Evolutionary conservation across 225 moss, liverwort and hornwort genomes (phyloP).

Genomic region (Antitrichia curtipendula): DNA sequence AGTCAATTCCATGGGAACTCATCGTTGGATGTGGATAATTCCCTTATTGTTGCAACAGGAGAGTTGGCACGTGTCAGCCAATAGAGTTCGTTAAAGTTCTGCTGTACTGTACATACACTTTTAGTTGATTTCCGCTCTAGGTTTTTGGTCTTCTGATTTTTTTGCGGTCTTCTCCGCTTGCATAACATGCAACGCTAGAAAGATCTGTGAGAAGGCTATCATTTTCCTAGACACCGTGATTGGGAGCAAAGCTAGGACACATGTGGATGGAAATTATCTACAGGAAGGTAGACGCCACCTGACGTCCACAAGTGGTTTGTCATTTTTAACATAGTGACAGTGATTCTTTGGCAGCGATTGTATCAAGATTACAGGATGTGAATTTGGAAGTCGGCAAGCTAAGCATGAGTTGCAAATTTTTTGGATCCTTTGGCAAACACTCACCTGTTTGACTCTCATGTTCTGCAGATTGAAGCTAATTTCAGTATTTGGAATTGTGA

Average conservation of each 20-base stretch:
- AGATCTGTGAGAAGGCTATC: neutral
- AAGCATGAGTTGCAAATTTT: neutral
- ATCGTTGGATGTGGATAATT: neutral
- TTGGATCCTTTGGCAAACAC: neutral
- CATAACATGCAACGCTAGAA: neutral
- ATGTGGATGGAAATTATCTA: neutral
- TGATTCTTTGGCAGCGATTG: neutral
- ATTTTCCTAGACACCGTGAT: neutral
- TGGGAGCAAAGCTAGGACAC: neutral
- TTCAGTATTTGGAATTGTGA: neutral
- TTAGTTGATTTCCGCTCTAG: neutral
- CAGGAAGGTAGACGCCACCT: neutral
- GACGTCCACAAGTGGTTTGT: neutral
- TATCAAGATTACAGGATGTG: neutral
- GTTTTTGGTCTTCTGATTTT: slow-evolving; percentile 1
- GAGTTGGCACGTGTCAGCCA: slow-evolving; percentile 1
- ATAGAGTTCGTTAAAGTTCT: neutral
- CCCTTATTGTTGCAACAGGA: neutral
- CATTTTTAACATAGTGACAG: neutral
- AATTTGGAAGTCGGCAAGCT: neutral
- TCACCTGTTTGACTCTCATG: neutral
- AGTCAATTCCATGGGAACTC: neutral
- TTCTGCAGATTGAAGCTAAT: neutral
- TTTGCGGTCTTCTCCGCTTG: neutral
- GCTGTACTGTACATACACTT: neutral